Percentiles rank a stretch among this genome's conserved stretches.
Conservation (phyloP, 75 land plant species). For the Sequoiadendron giganteum region DNA sequence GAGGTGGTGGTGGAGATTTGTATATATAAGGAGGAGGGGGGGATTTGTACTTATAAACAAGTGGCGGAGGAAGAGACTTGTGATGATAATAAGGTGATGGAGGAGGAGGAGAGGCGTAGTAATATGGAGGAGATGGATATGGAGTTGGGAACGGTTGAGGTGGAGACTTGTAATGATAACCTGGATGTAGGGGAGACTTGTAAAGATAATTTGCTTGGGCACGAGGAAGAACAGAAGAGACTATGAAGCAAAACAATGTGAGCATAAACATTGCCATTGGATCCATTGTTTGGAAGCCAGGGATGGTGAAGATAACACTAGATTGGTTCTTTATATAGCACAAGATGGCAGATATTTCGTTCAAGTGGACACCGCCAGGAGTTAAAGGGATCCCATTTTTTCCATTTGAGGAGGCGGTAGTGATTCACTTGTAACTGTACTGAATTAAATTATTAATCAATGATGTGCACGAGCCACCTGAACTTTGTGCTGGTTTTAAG, state of each 20-base stretch:
- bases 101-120: slow-evolving; percentile 30
- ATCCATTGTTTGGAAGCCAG: background rate
- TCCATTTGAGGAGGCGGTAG: no score
- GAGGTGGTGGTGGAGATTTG: slow-evolving; percentile 20
- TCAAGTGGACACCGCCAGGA: background rate
- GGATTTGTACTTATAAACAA: slow-evolving; percentile 8
- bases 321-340: background rate
- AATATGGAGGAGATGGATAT: slow-evolving; percentile 26
- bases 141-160: slow-evolving; percentile 19
- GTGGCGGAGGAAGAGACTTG: slow-evolving; percentile 19
- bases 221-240: background rate
- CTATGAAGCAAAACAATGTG: background rate
- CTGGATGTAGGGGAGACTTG: slow-evolving; percentile 19
- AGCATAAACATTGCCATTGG: background rate
- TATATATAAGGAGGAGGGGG: slow-evolving; percentile 24
- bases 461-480: no score
- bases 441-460: no score
- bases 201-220: slow-evolving; percentile 5
- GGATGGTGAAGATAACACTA: background rate
- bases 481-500: no score
- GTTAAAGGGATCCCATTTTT: background rate
- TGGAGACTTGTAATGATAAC: slow-evolving; percentile 19
- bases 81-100: slow-evolving; percentile 21
- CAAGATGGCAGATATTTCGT: background rate
- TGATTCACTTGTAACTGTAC: no score